Base-by-base conservation (phyloP, 352 stramenopile species). In the Globisporangium heterothallicum region DNA sequence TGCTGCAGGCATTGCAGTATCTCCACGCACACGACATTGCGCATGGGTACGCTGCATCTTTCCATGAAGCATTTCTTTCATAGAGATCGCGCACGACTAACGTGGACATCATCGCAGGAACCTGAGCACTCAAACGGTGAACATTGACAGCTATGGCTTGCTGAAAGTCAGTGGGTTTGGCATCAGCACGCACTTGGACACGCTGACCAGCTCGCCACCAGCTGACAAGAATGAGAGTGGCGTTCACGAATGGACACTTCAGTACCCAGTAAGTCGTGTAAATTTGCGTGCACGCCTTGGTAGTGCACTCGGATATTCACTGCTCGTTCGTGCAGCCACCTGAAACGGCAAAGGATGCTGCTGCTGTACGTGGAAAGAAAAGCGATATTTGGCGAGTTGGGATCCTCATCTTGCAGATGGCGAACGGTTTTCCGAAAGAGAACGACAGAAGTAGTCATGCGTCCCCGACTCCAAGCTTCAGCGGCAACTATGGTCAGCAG, bases 111-210 rank as follows among this genome's bases (percentile, higher is more conserved):
- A 24, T 12, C 1, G 6, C 19, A 86, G 75, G 13, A 64, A 71
- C 21, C 38, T 86, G 24, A 61, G 60, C 8, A 63, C 74, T 25
- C 68, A 84, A 42, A 66, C 59, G 9, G 56, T 86, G 22, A 64
- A 75, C 42, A 88, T 87, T 41, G 73, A 90, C 53, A 80, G 61
- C 45, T 85, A 72, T 29, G 79, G 76, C 0, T 53, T 78, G 0
- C 35, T 87, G 0, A 79, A 84, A 56, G 53, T 87, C 6, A 59
- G 69, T 3, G 72, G 86, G 27, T 90, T 85, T 41, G 70, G 70
- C 0, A 34, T 85, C 12, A 40, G 61, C 26, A 40, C 26, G 26
- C 30, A 56, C 36, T 63, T 48, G 52, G 24, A 38, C 25, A 22
- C 40, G 6, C 22, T 25, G 32, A 38, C 12, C 14, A 18, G 8